Evolutionary conservation across 257 asterid genomes (phyloP).

Genomic region (Echites panduratus): DNA sequence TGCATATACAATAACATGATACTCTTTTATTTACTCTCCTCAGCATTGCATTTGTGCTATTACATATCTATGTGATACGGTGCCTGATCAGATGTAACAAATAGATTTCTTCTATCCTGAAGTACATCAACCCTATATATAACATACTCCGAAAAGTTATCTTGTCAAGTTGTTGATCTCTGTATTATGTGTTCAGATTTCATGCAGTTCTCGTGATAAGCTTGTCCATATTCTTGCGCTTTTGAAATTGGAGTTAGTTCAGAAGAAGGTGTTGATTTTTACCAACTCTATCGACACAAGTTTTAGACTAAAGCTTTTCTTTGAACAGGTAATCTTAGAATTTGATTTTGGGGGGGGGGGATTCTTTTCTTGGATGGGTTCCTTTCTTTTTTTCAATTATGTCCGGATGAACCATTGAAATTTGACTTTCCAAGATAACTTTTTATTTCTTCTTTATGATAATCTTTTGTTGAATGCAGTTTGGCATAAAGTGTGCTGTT

Average conservation of each 20-base stretch:
- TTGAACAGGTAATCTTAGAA: constrained; percentile 70
- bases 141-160: neutral
- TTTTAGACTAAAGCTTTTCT: constrained; percentile 79
- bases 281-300: constrained; percentile 84
- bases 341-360: neutral
- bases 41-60: neutral
- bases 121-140: neutral
- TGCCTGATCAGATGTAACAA: neutral
- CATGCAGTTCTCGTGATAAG: constrained; percentile 81
- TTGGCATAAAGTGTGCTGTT: constrained; percentile 87
- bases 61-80: neutral
- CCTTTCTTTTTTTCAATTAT: neutral
- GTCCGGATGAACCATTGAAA: neutral
- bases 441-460: neutral
- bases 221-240: constrained; percentile 77
- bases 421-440: neutral
- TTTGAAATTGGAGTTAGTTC: constrained; percentile 73
- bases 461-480: constrained; percentile 43
- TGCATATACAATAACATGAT: neutral
- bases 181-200: constrained; percentile 44
- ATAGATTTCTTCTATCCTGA: no score
- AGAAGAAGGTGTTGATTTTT: constrained; percentile 84
- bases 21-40: neutral
- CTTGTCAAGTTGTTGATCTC: constrained; percentile 13
- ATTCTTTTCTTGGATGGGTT: neutral